phyloP scores from a whole-genome alignment of 805 yeast genomes.

The Candida fluviatilis region DNA sequence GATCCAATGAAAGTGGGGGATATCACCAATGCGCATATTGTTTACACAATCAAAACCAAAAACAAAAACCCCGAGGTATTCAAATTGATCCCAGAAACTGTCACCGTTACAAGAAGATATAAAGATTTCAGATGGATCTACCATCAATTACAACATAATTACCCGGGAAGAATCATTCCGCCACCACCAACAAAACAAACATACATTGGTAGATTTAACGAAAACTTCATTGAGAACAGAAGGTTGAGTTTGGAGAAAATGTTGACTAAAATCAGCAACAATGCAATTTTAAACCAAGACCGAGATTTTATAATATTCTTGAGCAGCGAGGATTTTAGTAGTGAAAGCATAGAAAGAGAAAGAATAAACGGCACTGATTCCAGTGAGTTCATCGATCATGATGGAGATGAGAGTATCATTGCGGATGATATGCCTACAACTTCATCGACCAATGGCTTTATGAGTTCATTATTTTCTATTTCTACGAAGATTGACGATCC shows the following conservation, averaged over 20 bases:
- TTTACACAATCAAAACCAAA: slow-evolving; percentile 69
- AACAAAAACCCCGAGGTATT: slow-evolving; percentile 38
- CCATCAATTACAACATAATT: slow-evolving; percentile 77
- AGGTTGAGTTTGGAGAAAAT: slow-evolving; percentile 80
- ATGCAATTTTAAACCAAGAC: slow-evolving; percentile 59
- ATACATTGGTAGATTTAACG: slow-evolving; percentile 85
- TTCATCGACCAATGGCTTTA: slow-evolving; percentile 42
- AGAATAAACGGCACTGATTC: slow-evolving; percentile 52
- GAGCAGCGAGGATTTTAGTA: slow-evolving; percentile 64
- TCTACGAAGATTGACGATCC: slow-evolving; percentile 68
- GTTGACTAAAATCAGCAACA: slow-evolving; percentile 67
- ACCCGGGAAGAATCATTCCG: slow-evolving; percentile 89
- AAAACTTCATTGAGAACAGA: slow-evolving; percentile 83
- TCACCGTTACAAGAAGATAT: slow-evolving; percentile 73
- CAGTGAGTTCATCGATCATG: slow-evolving; percentile 33
- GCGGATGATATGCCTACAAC: slow-evolving; percentile 25
- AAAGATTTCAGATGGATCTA: slow-evolving; percentile 93
- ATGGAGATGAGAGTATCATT: slow-evolving; percentile 22
- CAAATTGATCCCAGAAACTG: slow-evolving; percentile 12
- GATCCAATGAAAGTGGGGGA: slow-evolving; percentile 94
- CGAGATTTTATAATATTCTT: slow-evolving; percentile 75
- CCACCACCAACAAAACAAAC: slow-evolving; percentile 94
- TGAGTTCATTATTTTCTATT: slow-evolving; percentile 69
- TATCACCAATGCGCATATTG: slow-evolving; percentile 81
- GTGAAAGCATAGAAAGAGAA: slow-evolving; percentile 70